Evolutionary conservation across 306 rosid species (phyloP), one percentile per base, ranked within the genome.

Genomic region (Morella rubra): DNA sequence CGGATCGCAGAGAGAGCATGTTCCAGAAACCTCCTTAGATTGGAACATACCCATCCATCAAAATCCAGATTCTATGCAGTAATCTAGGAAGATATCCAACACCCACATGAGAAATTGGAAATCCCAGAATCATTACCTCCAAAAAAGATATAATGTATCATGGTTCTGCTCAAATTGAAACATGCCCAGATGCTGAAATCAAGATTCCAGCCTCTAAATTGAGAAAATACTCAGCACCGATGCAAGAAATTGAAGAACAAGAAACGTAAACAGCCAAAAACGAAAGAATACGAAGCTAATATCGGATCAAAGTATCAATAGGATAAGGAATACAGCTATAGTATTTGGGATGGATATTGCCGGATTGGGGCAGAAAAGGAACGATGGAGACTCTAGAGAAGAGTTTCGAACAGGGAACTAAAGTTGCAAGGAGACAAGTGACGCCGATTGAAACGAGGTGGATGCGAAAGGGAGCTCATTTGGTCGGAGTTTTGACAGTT

Each of bases 1-100:
- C 53, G 56, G 86, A 82, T 79, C 91, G 96, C 88, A 86, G 90
- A 76, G 88, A 80, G 85, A 86, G 90, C 97, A 92, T 92, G 82
- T 82, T 89, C 80, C 72, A 83, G 85, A 65, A 44, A 74, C 51
- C 32, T 47, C 59, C 79, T 61, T 59, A 78, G 74, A 73, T 56
- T 55, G 77, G 83, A 76, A 78, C 83, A 79, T 83, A 77, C 81
- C 73, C 88, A 51, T 78, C 85, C 90, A 83, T 81, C 80, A 72
- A 81, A 69, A 72, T 42, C 62, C 37, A 64, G 19, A 61, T 56
- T 73, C 65, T 56, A 80, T 54, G 54, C 68, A 80, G 64, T 76
- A 77, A 44, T 69, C 70, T 45, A 52, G 73, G 32, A 14, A 74
- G 51, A 49, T 49, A 1, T 49, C 53, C 53, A 73, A 24, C 51